A percentile compares a stretch with the other conserved stretches of the same genome.
Evolutionary conservation across 2,329 filamentous ascomycete species (phyloP).

Genomic region (Calcarisporium arbuscula): DNA sequence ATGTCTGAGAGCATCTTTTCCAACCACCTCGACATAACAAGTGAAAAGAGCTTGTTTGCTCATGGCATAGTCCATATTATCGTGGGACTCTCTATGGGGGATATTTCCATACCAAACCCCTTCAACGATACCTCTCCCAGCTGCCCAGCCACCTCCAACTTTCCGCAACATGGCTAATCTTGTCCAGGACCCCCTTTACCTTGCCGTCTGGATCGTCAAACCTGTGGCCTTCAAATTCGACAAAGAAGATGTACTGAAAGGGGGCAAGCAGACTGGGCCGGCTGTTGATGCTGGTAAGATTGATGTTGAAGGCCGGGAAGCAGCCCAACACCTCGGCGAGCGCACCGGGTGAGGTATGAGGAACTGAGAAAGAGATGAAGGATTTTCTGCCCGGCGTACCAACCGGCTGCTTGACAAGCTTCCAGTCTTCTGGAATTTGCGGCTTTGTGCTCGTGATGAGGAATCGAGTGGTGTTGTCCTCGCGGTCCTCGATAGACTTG

Average conservation of each 20-base stretch:
- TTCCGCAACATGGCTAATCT: slow-evolving; percentile 51
- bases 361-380: slow-evolving; percentile 76
- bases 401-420: slow-evolving; percentile 18
- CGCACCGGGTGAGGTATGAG: slow-evolving; percentile 72
- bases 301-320: slow-evolving; percentile 67
- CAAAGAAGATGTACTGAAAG: slow-evolving; percentile 93
- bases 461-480: slow-evolving; percentile 75
- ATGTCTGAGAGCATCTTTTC: too few species aligned
- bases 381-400: slow-evolving; percentile 50
- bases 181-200: slow-evolving; percentile 55
- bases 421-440: slow-evolving; percentile 17
- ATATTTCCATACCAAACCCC: too few species aligned
- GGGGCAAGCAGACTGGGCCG: slow-evolving; percentile 66
- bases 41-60: too few species aligned
- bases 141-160: slow-evolving; percentile 64
- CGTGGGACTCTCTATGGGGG: too few species aligned
- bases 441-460: slow-evolving; percentile 51
- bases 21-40: too few species aligned
- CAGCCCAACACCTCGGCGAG: slow-evolving; percentile 74
- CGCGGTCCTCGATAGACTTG: slow-evolving; percentile 62
- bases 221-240: slow-evolving; percentile 71
- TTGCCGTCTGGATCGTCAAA: slow-evolving; percentile 44
- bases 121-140: slow-evolving; percentile 44
- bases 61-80: too few species aligned
- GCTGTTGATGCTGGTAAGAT: slow-evolving; percentile 86